A percentile compares a stretch with the other conserved stretches of the same genome.
Conservation (phyloP, 768 basidiomycete genomes). For the Hygrocybe coccinea region DNA sequence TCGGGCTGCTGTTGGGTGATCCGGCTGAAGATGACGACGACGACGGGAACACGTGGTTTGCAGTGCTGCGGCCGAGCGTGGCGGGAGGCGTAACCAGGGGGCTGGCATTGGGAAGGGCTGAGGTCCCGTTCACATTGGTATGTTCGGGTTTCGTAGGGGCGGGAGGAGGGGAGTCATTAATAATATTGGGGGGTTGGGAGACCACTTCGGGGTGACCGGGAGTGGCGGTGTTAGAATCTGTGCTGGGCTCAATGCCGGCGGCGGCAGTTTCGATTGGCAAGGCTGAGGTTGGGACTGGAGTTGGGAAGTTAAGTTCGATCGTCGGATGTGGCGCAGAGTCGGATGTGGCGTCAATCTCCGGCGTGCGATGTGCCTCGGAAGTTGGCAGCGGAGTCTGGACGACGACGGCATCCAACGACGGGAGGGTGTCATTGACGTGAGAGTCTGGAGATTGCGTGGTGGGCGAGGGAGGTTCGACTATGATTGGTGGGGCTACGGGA, state of each 20-base stretch:
- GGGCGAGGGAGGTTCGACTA: too few species aligned
- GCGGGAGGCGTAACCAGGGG: background rate
- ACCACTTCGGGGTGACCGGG: background rate
- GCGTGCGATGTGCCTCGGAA: background rate
- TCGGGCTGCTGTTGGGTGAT: constrained; percentile 20
- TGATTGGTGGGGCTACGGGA: too few species aligned
- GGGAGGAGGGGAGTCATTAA: background rate
- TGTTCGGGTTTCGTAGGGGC: too few species aligned
- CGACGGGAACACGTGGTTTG: constrained; percentile 25
- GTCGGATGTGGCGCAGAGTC: too few species aligned
- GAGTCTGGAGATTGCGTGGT: background rate
- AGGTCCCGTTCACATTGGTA: background rate
- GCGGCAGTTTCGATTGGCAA: background rate
- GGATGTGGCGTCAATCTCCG: background rate
- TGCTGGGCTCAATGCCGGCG: too few species aligned
- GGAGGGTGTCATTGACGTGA: background rate
- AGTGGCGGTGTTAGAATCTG: too few species aligned
- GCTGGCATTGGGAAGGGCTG: background rate
- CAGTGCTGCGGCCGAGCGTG: background rate
- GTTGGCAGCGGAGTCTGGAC: background rate
- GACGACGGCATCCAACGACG: background rate
- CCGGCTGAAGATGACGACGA: constrained; percentile 15
- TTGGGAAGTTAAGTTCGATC: too few species aligned
- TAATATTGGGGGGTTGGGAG: background rate
- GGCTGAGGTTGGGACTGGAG: background rate